Evolutionary conservation across 1,284 basidiomycete genomes (phyloP).

Genomic region (Tremellales sp.): DNA sequence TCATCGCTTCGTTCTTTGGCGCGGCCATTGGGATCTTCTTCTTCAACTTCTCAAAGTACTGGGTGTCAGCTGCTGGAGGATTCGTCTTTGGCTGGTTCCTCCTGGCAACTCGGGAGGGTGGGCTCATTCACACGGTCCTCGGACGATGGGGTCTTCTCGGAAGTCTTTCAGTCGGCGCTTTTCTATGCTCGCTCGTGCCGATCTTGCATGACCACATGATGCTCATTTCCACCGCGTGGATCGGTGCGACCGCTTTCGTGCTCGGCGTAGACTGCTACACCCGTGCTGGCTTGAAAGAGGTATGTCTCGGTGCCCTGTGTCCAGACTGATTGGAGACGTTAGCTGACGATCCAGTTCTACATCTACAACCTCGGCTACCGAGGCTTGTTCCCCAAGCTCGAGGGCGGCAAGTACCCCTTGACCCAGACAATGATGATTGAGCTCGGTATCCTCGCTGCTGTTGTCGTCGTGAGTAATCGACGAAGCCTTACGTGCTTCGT

Average conservation of each 20-base stretch:
- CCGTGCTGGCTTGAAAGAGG: constrained; percentile 81
- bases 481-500: not conserved
- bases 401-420: constrained; percentile 72
- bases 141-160: constrained; percentile 81
- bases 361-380: constrained; percentile 80
- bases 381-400: constrained; percentile 69
- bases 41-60: constrained; percentile 75
- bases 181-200: constrained; percentile 27
- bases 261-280: constrained; percentile 92
- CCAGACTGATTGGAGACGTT: not conserved
- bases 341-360: constrained; percentile 63
- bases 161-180: constrained; percentile 55
- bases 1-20: constrained; percentile 74
- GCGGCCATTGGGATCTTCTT: constrained; percentile 84
- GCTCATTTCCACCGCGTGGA: constrained; percentile 66
- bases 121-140: constrained; percentile 71
- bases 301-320: constrained; percentile 23
- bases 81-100: constrained; percentile 82
- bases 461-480: constrained; percentile 47
- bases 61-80: constrained; percentile 83
- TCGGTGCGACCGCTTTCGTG: constrained; percentile 88
- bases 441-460: constrained; percentile 75
- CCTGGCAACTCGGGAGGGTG: constrained; percentile 75
- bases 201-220: constrained; percentile 60
- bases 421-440: constrained; percentile 90